Conservation (phyloP, 2,329 filamentous ascomycete species). For the Malbranchea cinnamomea region DNA sequence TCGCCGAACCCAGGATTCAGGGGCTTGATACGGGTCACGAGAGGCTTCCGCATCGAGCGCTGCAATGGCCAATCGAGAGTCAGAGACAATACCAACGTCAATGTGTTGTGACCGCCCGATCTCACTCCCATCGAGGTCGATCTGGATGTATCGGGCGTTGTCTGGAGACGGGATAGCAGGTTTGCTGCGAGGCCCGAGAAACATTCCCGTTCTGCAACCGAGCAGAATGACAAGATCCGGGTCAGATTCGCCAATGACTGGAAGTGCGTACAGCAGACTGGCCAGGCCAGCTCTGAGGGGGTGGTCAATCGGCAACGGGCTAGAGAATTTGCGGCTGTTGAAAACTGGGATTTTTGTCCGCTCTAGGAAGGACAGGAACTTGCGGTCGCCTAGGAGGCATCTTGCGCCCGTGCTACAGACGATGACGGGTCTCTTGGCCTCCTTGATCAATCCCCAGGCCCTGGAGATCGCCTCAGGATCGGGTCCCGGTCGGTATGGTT, state of each 20-base stretch:
- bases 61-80: not conserved
- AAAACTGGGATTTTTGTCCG: too few relatives aligned
- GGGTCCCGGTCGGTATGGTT: constrained; percentile 21
- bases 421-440: constrained; percentile 25
- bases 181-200: too few relatives aligned
- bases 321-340: too few relatives aligned
- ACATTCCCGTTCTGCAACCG: constrained; percentile 28
- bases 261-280: too few relatives aligned
- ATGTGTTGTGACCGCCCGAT: not conserved
- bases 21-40: not conserved
- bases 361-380: too few relatives aligned
- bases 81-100: not conserved
- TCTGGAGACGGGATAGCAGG: too few relatives aligned
- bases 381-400: too few relatives aligned
- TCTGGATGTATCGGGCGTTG: constrained; percentile 1
- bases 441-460: constrained; percentile 17
- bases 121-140: constrained; percentile 1
- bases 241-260: too few relatives aligned
- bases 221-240: constrained; percentile 30
- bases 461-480: constrained; percentile 22
- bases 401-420: constrained; percentile 28
- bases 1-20: not conserved
- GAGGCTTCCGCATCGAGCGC: not conserved
- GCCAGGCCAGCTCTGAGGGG: too few relatives aligned
- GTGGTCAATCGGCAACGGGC: too few relatives aligned